Evolutionary conservation across 2,329 filamentous ascomycete species (phyloP).

Genomic region (Penicillium polonicum): DNA sequence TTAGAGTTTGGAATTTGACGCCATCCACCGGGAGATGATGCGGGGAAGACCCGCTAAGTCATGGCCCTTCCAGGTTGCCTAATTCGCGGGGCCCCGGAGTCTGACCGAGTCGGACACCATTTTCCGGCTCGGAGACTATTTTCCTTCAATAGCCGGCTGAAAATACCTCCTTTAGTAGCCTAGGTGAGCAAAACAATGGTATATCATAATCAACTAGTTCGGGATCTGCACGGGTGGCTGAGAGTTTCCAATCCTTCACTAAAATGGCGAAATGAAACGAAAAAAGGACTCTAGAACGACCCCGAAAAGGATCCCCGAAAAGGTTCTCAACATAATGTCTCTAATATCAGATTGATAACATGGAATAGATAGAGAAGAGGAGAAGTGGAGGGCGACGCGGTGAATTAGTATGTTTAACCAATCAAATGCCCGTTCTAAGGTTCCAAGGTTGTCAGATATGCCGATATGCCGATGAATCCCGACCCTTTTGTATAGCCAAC

Average conservation of each 20-base stretch:
- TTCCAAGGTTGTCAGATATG: neutral
- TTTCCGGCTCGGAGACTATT: constrained; percentile 4
- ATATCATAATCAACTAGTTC: neutral
- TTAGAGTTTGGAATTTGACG: neutral
- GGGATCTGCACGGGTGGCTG: neutral
- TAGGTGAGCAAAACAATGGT: neutral
- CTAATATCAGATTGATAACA: neutral
- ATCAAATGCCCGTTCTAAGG: neutral
- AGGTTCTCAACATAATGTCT: neutral
- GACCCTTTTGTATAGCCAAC: neutral
- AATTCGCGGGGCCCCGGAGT: neutral
- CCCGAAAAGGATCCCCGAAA: neutral
- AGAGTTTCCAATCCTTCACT: neutral
- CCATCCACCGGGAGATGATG: neutral
- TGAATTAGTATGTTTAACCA: neutral
- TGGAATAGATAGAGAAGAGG: too few relatives aligned
- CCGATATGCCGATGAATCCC: neutral
- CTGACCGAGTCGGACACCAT: neutral
- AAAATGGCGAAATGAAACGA: too few relatives aligned
- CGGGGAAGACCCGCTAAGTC: neutral
- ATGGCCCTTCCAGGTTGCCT: neutral
- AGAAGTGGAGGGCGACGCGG: neutral
- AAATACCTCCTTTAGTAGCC: neutral
- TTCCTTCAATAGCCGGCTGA: neutral
- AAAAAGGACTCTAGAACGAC: neutral